Conservation (phyloP, 2,329 filamentous ascomycete genomes). For the Periconia sp. region DNA sequence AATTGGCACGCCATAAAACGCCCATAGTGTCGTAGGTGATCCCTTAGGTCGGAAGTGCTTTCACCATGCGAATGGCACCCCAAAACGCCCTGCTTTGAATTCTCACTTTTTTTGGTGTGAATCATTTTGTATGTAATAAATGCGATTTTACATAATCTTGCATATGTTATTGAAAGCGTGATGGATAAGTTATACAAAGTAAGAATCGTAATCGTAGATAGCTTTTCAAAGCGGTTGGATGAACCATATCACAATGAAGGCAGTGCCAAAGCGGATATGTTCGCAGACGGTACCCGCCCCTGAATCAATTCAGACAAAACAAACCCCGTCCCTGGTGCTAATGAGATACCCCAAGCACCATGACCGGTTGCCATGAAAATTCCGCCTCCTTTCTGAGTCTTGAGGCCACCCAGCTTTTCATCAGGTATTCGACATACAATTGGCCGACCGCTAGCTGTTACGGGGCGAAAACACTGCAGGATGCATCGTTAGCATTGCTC, state of each 20-base stretch:
- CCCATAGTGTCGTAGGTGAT: too few relatives aligned
- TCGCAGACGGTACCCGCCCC: conserved; percentile 59
- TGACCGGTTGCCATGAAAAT: conserved; percentile 73
- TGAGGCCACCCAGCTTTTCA: conserved; percentile 50
- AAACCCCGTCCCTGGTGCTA: conserved; percentile 66
- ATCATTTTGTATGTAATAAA: neutral
- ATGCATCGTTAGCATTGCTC: conserved; percentile 1
- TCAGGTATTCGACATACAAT: conserved; percentile 63
- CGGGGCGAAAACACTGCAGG: conserved; percentile 67
- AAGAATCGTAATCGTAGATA: too few relatives aligned
- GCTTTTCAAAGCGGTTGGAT: too few relatives aligned
- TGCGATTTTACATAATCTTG: too few relatives aligned
- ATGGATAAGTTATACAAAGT: too few relatives aligned
- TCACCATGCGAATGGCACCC: too few relatives aligned
- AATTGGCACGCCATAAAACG: too few relatives aligned
- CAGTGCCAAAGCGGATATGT: conserved; percentile 57
- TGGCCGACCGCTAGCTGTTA: conserved; percentile 65
- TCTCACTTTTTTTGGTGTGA: neutral
- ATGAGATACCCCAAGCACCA: conserved; percentile 69
- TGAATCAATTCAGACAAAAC: conserved; percentile 71
- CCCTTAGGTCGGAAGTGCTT: too few relatives aligned
- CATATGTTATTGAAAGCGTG: too few relatives aligned
- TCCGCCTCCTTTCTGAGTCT: conserved; percentile 54
- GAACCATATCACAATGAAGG: conserved; percentile 10
- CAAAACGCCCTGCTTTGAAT: too few relatives aligned